These are phyloP conservation scores for Verticillium nubilum DNA, from an alignment of 2,329 filamentous ascomycete genomes.

Conservation along the genomic window DNA sequence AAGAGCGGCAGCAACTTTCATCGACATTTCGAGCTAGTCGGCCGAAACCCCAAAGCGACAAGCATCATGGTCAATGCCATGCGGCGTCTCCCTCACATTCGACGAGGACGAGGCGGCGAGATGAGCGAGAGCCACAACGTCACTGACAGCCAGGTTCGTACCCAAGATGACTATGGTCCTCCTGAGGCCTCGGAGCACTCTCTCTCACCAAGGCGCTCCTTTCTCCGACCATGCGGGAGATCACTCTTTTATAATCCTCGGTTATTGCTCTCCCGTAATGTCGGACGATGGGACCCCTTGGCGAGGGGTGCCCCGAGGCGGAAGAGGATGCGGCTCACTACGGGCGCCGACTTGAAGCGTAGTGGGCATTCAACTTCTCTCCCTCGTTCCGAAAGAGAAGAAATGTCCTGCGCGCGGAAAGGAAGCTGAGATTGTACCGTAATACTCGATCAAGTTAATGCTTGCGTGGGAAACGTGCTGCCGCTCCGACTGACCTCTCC, in stretches of 20 bases:
- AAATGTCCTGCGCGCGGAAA: conserved; percentile 36
- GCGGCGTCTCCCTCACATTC: not conserved
- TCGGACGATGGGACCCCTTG: not conserved
- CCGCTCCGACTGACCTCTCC: conserved; percentile 57
- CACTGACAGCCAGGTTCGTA: conserved; percentile 29
- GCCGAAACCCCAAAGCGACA: not conserved
- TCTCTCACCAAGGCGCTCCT: not conserved
- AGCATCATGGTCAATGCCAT: not conserved
- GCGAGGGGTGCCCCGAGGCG: conserved; percentile 2
- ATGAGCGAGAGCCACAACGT: conserved; percentile 11
- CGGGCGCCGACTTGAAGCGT: conserved; percentile 67
- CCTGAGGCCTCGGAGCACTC: conserved; percentile 2
- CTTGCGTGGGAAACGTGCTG: conserved; percentile 98
- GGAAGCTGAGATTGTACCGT: conserved; percentile 95
- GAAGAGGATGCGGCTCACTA: conserved; percentile 66
- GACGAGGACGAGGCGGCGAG: conserved; percentile 3
- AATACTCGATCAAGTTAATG: conserved; percentile 98
- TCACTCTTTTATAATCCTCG: not conserved
- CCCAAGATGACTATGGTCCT: conserved; percentile 26
- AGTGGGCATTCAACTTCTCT: conserved; percentile 45
- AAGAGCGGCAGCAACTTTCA: conserved; percentile 57
- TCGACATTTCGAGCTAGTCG: not conserved
- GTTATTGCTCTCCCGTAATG: not conserved
- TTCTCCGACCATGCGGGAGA: not conserved
- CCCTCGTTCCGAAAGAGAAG: conserved; percentile 20